Conservation (phyloP, 2,329 filamentous ascomycete species). For the Fusarium mangiferae region DNA sequence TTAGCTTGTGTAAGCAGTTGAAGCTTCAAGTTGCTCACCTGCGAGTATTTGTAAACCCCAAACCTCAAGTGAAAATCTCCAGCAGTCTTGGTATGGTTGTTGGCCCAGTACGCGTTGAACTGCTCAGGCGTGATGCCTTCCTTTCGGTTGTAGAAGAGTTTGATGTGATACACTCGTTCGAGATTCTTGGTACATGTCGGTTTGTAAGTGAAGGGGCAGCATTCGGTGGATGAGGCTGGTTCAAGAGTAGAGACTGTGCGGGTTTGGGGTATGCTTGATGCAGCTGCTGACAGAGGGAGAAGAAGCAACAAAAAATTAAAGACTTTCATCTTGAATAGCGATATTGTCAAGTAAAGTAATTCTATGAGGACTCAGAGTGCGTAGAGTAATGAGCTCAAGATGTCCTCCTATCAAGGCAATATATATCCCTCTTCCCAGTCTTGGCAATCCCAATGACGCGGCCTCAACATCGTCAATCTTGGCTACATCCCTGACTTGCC, state of each 20-base stretch:
- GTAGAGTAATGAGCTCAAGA: fast-evolving
- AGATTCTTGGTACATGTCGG: conserved; percentile 13
- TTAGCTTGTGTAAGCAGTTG: fast-evolving
- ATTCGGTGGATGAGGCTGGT: not conserved
- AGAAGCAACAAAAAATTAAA: fast-evolving
- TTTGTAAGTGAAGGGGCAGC: conserved; percentile 7
- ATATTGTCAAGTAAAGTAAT: fast-evolving
- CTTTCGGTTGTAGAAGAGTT: conserved; percentile 3
- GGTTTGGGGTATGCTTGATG: not conserved
- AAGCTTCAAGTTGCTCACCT: fast-evolving
- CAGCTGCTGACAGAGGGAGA: not conserved
- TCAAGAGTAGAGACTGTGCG: not conserved
- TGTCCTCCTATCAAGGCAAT: fast-evolving
- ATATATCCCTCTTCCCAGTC: not conserved
- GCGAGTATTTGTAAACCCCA: conserved; percentile 6
- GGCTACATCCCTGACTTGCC: not conserved
- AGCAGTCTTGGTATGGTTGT: conserved; percentile 11
- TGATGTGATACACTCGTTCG: conserved; percentile 1
- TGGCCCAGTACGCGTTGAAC: conserved; percentile 7
- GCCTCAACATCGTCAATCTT: not conserved
- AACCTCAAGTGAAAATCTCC: conserved; percentile 3
- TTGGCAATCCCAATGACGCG: not conserved
- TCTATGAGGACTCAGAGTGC: fast-evolving
- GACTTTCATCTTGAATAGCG: not conserved
- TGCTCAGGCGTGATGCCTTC: not conserved